Conservation (phyloP, 2,329 filamentous ascomycete species). For the Fusarium sp. region DNA sequence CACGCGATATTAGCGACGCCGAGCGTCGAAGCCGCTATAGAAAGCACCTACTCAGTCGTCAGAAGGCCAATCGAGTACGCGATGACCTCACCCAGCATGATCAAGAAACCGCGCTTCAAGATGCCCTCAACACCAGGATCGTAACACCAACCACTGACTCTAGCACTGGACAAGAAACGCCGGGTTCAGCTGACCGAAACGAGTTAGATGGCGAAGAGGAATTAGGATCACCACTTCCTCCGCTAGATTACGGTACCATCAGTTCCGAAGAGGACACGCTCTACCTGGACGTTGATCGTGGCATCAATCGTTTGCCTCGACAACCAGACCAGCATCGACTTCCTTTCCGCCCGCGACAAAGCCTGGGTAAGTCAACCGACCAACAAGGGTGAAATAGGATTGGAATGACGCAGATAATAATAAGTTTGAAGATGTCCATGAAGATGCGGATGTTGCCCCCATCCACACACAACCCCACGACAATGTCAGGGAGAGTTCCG, state of each 20-base stretch:
- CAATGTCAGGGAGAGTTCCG: neutral
- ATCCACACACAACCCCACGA: constrained; percentile 2
- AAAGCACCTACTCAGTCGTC: constrained; percentile 17
- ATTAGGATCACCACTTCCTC: neutral
- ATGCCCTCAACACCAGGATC: neutral
- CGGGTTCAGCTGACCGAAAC: neutral
- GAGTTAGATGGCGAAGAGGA: neutral
- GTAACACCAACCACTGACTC: neutral
- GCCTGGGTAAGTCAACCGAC: neutral
- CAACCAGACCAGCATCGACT: neutral
- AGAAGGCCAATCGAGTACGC: neutral
- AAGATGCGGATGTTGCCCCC: neutral
- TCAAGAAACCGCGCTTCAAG: neutral
- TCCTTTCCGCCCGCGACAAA: neutral
- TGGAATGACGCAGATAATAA: neutral
- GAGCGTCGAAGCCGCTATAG: constrained; percentile 40
- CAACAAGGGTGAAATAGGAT: too few relatives aligned
- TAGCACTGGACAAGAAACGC: neutral
- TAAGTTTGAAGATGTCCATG: neutral
- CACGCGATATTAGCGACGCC: constrained; percentile 34
- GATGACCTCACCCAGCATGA: neutral
- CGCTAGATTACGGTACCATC: neutral
- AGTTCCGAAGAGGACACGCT: neutral
- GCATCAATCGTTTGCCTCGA: neutral
- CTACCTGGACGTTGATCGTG: neutral